These are phyloP conservation scores for Penicillium sp. DNA, from an alignment of 2,329 filamentous ascomycete genomes.

Conservation along the genomic window DNA sequence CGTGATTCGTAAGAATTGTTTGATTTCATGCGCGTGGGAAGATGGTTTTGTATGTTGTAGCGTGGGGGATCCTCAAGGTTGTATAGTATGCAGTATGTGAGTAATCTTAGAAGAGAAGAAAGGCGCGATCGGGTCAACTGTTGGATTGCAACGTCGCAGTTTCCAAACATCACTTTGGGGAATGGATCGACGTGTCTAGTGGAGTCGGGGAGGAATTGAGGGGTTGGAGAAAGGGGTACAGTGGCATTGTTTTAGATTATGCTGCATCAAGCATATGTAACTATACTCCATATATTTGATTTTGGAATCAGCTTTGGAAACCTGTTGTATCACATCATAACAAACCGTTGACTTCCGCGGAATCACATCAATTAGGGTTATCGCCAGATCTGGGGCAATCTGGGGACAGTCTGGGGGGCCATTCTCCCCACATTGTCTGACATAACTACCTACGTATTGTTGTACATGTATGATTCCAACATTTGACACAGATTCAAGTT, in stretches of 20 bases:
- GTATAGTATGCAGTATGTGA: no score
- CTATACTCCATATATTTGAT: no score
- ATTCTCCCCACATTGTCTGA: no score
- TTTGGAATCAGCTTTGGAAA: no score
- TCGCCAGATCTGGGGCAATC: no score
- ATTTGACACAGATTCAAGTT: not conserved
- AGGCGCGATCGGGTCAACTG: not conserved
- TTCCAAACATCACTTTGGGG: not conserved
- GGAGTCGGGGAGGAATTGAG: not conserved
- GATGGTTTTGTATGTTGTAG: no score
- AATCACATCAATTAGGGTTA: no score
- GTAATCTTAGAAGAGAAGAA: not conserved
- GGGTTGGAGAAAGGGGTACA: not conserved
- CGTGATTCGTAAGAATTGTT: not conserved
- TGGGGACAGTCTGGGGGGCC: no score
- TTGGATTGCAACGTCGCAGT: not conserved
- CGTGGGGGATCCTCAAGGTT: no score
- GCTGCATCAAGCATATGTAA: not conserved
- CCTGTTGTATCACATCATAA: no score
- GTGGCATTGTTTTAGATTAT: not conserved
- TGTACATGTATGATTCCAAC: not conserved
- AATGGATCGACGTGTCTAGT: conserved; percentile 5
- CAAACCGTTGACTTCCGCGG: no score
- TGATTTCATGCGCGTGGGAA: not conserved
- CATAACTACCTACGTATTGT: no score